Conservation (phyloP, 2,329 filamentous ascomycete species). For the Cladosporium halotolerans region DNA sequence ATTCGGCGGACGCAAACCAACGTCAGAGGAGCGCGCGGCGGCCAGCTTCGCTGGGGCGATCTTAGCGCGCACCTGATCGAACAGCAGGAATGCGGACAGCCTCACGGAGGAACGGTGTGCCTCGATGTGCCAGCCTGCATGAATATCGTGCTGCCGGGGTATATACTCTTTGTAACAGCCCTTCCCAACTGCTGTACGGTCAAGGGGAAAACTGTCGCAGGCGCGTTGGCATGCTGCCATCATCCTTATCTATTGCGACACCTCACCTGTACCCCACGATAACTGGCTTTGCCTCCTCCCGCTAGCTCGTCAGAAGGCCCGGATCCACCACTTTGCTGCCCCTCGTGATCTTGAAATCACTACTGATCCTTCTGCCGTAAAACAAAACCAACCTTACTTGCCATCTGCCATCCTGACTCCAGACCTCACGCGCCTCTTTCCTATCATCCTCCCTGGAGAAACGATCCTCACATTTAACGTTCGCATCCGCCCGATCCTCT, state of each 20-base stretch:
- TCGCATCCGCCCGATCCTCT: neutral
- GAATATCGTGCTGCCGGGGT: no score
- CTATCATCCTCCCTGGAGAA: neutral
- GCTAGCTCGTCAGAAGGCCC: slow-evolving; percentile 7
- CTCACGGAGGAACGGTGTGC: slow-evolving; percentile 3
- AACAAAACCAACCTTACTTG: neutral
- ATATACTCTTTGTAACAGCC: no score
- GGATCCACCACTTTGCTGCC: neutral
- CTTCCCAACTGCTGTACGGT: no score
- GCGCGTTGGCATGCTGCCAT: neutral
- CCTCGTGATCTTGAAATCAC: slow-evolving; percentile 4
- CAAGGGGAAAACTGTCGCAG: no score
- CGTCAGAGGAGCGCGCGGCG: neutral
- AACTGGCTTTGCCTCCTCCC: neutral
- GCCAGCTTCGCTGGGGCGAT: slow-evolving; percentile 5
- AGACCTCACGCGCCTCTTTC: neutral
- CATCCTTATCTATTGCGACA: slow-evolving; percentile 9
- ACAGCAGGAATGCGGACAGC: neutral
- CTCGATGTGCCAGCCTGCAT: no score
- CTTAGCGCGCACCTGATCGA: slow-evolving; percentile 8
- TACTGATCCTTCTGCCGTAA: neutral
- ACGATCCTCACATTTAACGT: neutral
- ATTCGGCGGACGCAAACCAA: neutral
- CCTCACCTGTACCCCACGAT: neutral
- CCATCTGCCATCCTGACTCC: neutral